Base-by-base conservation (phyloP, 768 basidiomycete genomes). In the Crassisporium funariophilum region DNA sequence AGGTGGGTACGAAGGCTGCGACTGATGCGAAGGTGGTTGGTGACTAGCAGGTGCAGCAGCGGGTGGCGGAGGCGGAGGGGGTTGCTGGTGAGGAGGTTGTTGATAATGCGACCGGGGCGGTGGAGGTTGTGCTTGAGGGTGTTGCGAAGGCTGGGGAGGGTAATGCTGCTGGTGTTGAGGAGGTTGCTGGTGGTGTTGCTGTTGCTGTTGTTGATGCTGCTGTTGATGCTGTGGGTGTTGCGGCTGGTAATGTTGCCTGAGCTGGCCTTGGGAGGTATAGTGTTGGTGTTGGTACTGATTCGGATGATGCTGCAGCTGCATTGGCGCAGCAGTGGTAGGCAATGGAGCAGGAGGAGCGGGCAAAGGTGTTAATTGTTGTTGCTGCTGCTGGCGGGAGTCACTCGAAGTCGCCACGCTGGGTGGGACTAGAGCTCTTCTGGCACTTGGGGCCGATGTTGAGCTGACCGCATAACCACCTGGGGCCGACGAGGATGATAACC, bases 231-330 rank as follows among this genome's bases (percentile, higher is more conserved):
- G 46, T 4, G 42, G 34, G 12, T 55, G 40, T 4, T 41, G 52
- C 15, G 47, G 54, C 21, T 44, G 50, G 19, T 31, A 67, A 57
- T 13, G 64, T 50, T 36, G 41, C 65, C 43, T 24, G 65, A 56
- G 49, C 42, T 44, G 46, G 20, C 42, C 47, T 37, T 46, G 44
- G 34, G 29, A 49, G 52, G 20, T 49, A 21, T 54, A 48, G 5
- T 41, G 50, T 31, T 46, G 36, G 9, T 44, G 36, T 11, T 50
- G 53, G 35, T 50, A 56, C 25, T 46, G 47, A 13, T 53, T 51
- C 20, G 58, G 56, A 16, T 58, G 50, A 40, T 62, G 61, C 43
- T 64, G 63, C 21, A 60, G 51, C 41, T 57, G 58, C 53, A 58
- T 55, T n/a, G 61, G 57, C 9, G 61, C 50, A 15, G 61, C 58